phyloP scores from a whole-genome alignment of 2,329 filamentous ascomycete genomes.

The Dothideomycetes sp. region DNA sequence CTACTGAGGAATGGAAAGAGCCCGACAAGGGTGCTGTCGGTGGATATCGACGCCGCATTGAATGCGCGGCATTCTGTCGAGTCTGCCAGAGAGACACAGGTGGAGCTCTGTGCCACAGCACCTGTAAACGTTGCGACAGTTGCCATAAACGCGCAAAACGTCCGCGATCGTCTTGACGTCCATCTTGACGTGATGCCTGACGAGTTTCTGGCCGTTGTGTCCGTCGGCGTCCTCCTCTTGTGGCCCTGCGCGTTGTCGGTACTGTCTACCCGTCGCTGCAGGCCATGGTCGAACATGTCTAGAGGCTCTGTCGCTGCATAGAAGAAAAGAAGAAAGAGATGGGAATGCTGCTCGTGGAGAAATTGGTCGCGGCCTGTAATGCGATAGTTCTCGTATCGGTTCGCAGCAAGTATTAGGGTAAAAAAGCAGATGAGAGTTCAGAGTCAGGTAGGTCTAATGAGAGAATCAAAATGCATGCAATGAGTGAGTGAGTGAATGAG shows the following conservation, averaged over 20 bases:
- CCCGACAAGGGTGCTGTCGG: slow-evolving; percentile 46
- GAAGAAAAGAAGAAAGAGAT: slow-evolving; percentile 12
- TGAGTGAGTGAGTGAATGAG: slow-evolving; percentile 1
- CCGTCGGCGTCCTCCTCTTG: background rate
- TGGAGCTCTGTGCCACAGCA: slow-evolving; percentile 34
- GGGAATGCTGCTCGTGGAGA: slow-evolving; percentile 7
- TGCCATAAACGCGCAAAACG: slow-evolving; percentile 6
- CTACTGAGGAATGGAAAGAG: slow-evolving; percentile 73
- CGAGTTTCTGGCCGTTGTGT: too few species aligned
- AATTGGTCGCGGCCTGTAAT: too few species aligned
- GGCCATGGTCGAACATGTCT: slow-evolving; percentile 8
- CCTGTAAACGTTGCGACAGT: slow-evolving; percentile 14
- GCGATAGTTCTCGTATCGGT: too few species aligned
- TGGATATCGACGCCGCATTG: slow-evolving; percentile 61
- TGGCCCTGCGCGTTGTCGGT: background rate
- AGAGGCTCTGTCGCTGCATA: slow-evolving; percentile 8
- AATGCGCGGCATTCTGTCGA: slow-evolving; percentile 68
- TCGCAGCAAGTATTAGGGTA: too few species aligned
- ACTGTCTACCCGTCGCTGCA: background rate
- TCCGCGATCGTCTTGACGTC: background rate
- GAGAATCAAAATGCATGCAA: slow-evolving; percentile 2
- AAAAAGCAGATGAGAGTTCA: background rate
- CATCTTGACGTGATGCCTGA: too few species aligned
- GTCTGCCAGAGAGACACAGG: slow-evolving; percentile 61
- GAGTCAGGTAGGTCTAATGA: slow-evolving; percentile 7